These are phyloP conservation scores for Circinella minor DNA, from an alignment of 371 early-diverging fungal genomes.

Conservation along the genomic window DNA sequence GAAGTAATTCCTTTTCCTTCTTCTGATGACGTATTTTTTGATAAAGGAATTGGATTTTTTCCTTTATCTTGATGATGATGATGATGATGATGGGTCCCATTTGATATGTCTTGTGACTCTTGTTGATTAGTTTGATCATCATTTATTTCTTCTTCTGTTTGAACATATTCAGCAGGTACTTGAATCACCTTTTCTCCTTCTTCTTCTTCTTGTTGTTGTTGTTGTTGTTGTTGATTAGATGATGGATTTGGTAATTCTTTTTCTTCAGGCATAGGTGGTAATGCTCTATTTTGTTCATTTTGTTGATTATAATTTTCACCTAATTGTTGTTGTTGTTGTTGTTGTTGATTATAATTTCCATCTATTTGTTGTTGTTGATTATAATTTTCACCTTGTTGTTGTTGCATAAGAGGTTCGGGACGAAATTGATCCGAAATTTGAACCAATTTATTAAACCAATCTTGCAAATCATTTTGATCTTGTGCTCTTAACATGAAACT, in stretches of 20 bases:
- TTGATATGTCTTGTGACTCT: neutral
- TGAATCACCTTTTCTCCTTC: neutral
- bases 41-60: neutral
- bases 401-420: conserved; percentile 20
- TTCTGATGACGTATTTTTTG: neutral
- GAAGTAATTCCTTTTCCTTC: neutral
- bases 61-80: neutral
- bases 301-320: no score
- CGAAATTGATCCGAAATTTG: conserved; percentile 22
- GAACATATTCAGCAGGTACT: conserved; percentile 12
- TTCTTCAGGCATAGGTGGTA: conserved; percentile 14
- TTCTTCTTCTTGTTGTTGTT: neutral
- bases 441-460: conserved; percentile 25
- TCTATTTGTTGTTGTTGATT: neutral
- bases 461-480: conserved; percentile 22
- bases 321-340: no score
- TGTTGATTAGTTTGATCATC: neutral
- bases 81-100: neutral
- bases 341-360: neutral
- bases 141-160: neutral
- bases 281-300: neutral
- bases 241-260: neutral
- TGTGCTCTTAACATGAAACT: conserved; percentile 25
- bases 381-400: neutral
- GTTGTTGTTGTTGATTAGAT: neutral